These are phyloP conservation scores for Calonectria pteridis DNA, from an alignment of 2,329 filamentous ascomycete genomes.

Conservation along the genomic window DNA sequence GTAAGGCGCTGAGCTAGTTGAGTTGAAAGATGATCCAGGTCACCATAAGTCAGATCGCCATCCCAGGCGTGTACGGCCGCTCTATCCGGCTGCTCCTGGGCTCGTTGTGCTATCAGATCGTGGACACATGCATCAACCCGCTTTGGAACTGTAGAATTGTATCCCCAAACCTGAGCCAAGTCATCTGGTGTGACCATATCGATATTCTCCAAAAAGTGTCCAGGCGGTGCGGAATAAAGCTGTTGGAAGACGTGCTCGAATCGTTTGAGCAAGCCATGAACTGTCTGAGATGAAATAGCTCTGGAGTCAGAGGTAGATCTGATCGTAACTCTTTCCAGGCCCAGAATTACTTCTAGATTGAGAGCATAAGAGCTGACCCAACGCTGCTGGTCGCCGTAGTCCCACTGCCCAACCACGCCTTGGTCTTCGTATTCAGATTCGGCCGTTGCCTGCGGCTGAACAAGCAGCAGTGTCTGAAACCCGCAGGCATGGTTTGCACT, in stretches of 20 bases:
- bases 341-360: not conserved
- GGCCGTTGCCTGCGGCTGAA: slow-evolving; percentile 7
- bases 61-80: not conserved
- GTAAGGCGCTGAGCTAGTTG: not conserved
- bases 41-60: not conserved
- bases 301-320: not conserved
- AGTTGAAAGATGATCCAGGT: not conserved
- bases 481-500: not conserved
- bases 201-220: not conserved
- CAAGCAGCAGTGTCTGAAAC: slow-evolving; percentile 24
- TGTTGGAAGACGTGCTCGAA: not conserved
- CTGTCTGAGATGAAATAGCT: not conserved
- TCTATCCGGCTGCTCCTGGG: not conserved
- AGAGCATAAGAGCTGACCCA: not conserved
- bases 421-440: not conserved
- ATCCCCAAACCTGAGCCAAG: not conserved
- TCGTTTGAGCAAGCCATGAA: not conserved
- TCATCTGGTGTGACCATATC: not conserved
- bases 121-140: not conserved
- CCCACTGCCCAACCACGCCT: not conserved
- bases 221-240: not conserved
- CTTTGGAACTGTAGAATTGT: not conserved
- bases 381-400: not conserved
- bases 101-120: not conserved
- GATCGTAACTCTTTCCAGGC: not conserved